Conservation (phyloP, 2,329 filamentous ascomycete species). For the Gnomoniopsis sp. region DNA sequence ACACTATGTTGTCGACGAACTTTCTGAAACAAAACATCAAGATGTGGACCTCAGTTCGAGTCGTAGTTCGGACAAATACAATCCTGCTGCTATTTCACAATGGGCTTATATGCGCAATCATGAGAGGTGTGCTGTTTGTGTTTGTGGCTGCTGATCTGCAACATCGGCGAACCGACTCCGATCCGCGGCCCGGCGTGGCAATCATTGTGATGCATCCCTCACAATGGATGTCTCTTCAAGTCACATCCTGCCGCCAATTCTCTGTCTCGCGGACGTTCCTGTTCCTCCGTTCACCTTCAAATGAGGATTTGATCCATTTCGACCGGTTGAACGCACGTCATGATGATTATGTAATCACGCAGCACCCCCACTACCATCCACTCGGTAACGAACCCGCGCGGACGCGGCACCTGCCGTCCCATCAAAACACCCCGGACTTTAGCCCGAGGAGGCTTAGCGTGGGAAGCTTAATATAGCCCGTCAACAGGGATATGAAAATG, state of each 20-base stretch:
- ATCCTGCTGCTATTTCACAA: background rate
- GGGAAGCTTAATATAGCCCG: background rate
- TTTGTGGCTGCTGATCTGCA: background rate
- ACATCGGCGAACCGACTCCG: background rate
- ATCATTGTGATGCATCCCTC: background rate
- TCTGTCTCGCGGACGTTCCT: no score
- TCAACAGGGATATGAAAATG: background rate
- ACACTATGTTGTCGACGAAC: slow-evolving; percentile 11
- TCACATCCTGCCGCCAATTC: background rate
- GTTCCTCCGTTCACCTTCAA: no score
- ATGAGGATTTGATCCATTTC: no score
- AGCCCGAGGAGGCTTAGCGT: background rate
- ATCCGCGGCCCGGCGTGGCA: background rate
- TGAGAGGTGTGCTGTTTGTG: background rate
- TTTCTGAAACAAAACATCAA: slow-evolving; percentile 1
- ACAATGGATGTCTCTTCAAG: background rate
- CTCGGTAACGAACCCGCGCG: background rate
- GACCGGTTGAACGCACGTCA: no score
- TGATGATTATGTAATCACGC: background rate
- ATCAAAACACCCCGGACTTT: background rate
- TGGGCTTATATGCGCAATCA: background rate
- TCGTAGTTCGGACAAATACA: slow-evolving; percentile 11
- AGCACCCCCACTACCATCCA: background rate
- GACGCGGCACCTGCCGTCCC: slow-evolving; percentile 1
- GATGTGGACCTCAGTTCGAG: slow-evolving; percentile 6